Evolutionary conservation across 2,329 filamentous ascomycete species (phyloP), one percentile per base, ranked within the genome.

Genomic region (Penicillium janthinellum): DNA sequence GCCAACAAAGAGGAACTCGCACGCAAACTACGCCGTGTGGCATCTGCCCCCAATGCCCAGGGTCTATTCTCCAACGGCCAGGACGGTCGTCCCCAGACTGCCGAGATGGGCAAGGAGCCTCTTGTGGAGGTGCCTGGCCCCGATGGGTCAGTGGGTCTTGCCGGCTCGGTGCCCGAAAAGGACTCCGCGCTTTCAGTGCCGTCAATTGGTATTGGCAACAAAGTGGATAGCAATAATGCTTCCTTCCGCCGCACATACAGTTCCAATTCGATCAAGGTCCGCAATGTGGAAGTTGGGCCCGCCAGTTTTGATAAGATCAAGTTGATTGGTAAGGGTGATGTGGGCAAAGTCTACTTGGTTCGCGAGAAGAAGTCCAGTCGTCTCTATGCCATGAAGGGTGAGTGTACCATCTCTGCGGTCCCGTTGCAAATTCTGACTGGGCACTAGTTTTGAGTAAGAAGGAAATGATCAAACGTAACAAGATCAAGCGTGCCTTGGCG

Each of bases 401-500:
- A 68, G 83, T 76, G 61, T 12, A 38, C 7, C 20, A 25, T 38
- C 34, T 15, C 1, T n/a, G 22, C 7, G 39, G 56, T 44, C 12
- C 54, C 20, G 45, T 45, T n/a, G 59, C 65, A 63, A 48, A 69
- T 6, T 60, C 78, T 84, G 69, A 84, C 75, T 44, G 56, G 54
- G 55, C 3, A 49, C 15, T 73, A 98, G 95, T 99, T 5, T 76
- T 99, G 77, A 98, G 93, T 84, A 99, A 99, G 80, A 97, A 98
- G 83, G 95, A 99, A 78, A 99, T 99, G 95, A 99, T 99, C 79
- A 99, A 99, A 82, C 90, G 95, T 59, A 99, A 99, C 83, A 99
- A 99, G 85, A 99, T 99, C 81, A 99, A 99, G 85, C 88, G 95
- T 73, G 95, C 95, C 14, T 83, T 99, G 68, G 95, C 95, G 39